These are phyloP conservation scores for Phialophora tarda DNA, from an alignment of 2,329 filamentous ascomycete genomes.

Conservation along the genomic window DNA sequence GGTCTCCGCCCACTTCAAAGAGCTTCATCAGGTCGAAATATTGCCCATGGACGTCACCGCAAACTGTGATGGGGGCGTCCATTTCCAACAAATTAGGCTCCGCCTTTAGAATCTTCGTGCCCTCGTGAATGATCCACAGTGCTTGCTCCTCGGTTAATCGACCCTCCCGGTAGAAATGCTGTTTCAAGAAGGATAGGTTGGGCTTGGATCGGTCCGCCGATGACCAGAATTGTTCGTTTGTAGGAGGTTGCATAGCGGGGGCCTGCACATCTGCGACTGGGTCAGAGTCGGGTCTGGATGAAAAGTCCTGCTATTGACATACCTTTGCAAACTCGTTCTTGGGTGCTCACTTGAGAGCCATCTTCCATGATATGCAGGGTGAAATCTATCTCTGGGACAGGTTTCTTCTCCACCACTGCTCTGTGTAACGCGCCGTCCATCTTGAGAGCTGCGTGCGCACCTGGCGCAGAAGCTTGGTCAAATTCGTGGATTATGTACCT, in stretches of 20 bases:
- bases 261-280: constrained; percentile 85
- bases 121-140: constrained; percentile 88
- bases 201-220: constrained; percentile 85
- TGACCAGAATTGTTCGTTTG: constrained; percentile 92
- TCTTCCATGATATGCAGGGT: constrained; percentile 99
- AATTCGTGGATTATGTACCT: background rate
- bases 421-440: constrained; percentile 69
- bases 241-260: constrained; percentile 88
- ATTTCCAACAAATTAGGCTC: constrained; percentile 98
- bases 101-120: constrained; percentile 81
- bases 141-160: constrained; percentile 97
- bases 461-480: constrained; percentile 27
- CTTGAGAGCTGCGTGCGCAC: constrained; percentile 38
- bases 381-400: constrained; percentile 97
- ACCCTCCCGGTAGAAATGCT: constrained; percentile 97
- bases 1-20: constrained; percentile 97
- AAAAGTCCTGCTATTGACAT: constrained; percentile 42
- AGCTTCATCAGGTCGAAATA: constrained; percentile 99
- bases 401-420: constrained; percentile 93
- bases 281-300: constrained; percentile 15
- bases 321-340: constrained; percentile 99
- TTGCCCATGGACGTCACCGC: constrained; percentile 96
- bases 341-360: constrained; percentile 89
- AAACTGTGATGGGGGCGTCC: constrained; percentile 98
- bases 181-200: constrained; percentile 91